Evolutionary conservation across 352 stramenopile genomes (phyloP), one percentile per base, ranked within the genome.

Genomic region (Globisporangium canariense): DNA sequence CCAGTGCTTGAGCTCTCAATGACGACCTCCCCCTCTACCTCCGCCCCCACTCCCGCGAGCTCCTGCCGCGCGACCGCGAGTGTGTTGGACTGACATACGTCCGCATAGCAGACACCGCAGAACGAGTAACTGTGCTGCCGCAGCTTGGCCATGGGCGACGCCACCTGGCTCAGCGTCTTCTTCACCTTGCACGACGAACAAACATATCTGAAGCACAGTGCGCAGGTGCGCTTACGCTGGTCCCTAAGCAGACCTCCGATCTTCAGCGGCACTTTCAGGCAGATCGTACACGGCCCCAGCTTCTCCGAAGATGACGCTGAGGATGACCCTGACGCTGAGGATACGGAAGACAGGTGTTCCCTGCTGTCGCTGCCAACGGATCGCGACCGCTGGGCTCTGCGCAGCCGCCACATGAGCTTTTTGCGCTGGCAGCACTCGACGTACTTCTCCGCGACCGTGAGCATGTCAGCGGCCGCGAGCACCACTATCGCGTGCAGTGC

Each of bases 111-210:
- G 4, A 14, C 16, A 16, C 13, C 25, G 11, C 50, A 56, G 28
- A 56, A 32, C 16, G 28, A 32, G 50, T 41, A 56, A 3, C 16
- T 20, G 1, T 34, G 36, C n/a, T 20, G 46, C 32, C 22, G 22
- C 10, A 64, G 58, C 32, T 40, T 53, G 30, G 20, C 58, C n/a
- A 10, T 54, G 1, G 58, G 30, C 1, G 32, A 63, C 11, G 16
- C 22, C 16, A 66, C 50, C 47, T 54, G 41, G 30, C 50, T 60
- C 34, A 66, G 30, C 36, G 30, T 36, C 60, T 66, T 66, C n/a
- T 30, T 51, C 7, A 66, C 32, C 7, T 43, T 41, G 9, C 61
- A 66, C 18, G 25, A 30, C n/a, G 51, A 43, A 52, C 61, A 67
- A 3, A 56, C 50, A 20, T 41, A 56, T 16, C 5, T 38, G 14